Evolutionary conservation across 768 basidiomycete genomes (phyloP), one percentile per base, ranked within the genome.

Genomic region (Sporobolomyces roseus): DNA sequence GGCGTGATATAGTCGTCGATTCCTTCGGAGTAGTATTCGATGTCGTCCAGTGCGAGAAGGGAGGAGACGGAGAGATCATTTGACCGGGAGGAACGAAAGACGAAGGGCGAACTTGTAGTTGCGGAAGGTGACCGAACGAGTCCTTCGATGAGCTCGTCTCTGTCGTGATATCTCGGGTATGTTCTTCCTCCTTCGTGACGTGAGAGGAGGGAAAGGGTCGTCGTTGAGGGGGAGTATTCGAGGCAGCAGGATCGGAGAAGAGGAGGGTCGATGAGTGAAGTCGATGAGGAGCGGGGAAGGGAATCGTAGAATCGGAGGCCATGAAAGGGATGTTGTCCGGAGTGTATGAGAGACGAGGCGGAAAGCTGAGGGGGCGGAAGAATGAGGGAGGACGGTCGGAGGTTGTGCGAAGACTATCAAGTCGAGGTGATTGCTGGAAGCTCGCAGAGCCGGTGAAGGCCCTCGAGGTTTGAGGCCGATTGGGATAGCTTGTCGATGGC

Each of bases 21-120:
- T n/a, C n/a, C n/a, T n/a, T n/a, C n/a, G n/a, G n/a, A n/a, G n/a
- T n/a, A n/a, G n/a, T n/a, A n/a, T n/a, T n/a, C n/a, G n/a, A n/a
- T n/a, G n/a, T n/a, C n/a, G n/a, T n/a, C n/a, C n/a, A n/a, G n/a
- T n/a, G n/a, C n/a, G n/a, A n/a, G n/a, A n/a, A n/a, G n/a, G 56
- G 50, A 17, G 62, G 67, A 9, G 62, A 54, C 1, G 55, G 62
- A 8, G 50, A 25, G 27, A n/a, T 25, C 12, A 21, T 12, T 2
- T 32, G 41, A 1, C 43, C 58, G 13, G 33, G 56, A 38, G 62
- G 67, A 0, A 41, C n/a, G 45, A 60, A 69, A 0, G 62, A 69
- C 4, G 49, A 50, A 1, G 67, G 67, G 2, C 67, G 61, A 23
- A 53, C 12, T 4, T 27, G 36, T 17, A 30, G 30, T 7, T 4